Evolutionary conservation across 192 early-diverging fungal species (phyloP).

Genomic region (Allomyces macrogynus): DNA sequence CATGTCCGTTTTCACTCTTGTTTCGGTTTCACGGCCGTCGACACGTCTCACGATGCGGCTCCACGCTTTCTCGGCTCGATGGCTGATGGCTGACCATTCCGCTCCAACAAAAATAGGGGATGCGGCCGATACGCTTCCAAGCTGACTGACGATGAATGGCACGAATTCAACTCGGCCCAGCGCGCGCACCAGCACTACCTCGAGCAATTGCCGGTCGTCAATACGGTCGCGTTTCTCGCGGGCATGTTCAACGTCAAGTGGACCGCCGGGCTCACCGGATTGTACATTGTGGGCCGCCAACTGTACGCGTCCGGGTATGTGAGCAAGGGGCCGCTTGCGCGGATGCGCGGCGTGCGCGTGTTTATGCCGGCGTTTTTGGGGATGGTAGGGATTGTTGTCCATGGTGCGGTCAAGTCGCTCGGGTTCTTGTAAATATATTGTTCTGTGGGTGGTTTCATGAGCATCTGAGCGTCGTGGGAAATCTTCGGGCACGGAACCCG

Average conservation of each 20-base stretch:
- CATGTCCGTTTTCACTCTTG: not conserved
- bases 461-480: too few species aligned
- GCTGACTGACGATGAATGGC: slow-evolving; percentile 25
- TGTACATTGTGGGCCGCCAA: slow-evolving; percentile 15
- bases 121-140: slow-evolving; percentile 19
- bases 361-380: slow-evolving; percentile 7
- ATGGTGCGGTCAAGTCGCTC: slow-evolving; percentile 7
- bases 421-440: not conserved
- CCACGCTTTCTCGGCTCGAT: too few species aligned
- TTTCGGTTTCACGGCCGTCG: too few species aligned
- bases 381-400: slow-evolving; percentile 8
- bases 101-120: too few species aligned
- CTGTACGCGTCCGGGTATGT: slow-evolving; percentile 15
- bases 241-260: slow-evolving; percentile 19
- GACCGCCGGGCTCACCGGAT: slow-evolving; percentile 10
- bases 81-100: too few species aligned
- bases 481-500: too few species aligned
- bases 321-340: slow-evolving; percentile 9
- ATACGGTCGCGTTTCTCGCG: slow-evolving; percentile 10
- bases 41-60: too few species aligned
- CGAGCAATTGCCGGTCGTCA: slow-evolving; percentile 15
- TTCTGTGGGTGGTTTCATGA: too few species aligned
- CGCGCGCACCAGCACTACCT: slow-evolving; percentile 23
- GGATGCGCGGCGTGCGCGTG: slow-evolving; percentile 10
- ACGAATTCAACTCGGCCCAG: slow-evolving; percentile 23